These are phyloP conservation scores for Parachaetomium inaequale DNA, from an alignment of 495 filamentous ascomycete genomes.

Conservation along the genomic window DNA sequence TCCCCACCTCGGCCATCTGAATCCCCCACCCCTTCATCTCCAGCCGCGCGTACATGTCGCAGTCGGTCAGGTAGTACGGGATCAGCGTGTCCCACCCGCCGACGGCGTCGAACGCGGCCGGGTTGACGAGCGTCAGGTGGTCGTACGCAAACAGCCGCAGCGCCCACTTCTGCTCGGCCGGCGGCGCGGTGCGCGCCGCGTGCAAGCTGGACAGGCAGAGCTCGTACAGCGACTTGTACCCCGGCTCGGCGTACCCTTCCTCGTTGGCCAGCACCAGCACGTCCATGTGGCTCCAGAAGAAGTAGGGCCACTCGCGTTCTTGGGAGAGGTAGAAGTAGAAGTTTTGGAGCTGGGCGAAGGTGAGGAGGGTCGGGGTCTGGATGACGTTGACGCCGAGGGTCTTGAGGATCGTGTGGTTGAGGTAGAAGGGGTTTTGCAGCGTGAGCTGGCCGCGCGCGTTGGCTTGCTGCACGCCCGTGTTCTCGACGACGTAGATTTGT, in stretches of 20 bases:
- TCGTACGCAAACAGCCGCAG: constrained; percentile 57
- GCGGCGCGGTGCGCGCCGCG: too few species aligned
- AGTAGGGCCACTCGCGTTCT: constrained; percentile 53
- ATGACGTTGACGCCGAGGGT: constrained; percentile 56
- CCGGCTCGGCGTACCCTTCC: constrained; percentile 37
- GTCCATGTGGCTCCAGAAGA: constrained; percentile 61
- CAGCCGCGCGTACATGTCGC: constrained; percentile 56
- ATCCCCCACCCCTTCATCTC: constrained; percentile 51
- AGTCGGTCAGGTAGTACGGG: constrained; percentile 59
- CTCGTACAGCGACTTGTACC: constrained; percentile 46
- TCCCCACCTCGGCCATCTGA: constrained; percentile 43
- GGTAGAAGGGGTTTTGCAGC: constrained; percentile 59
- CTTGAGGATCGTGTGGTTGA: constrained; percentile 53
- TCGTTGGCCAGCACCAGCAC: constrained; percentile 54
- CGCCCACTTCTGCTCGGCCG: constrained; percentile 49
- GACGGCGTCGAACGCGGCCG: constrained; percentile 48
- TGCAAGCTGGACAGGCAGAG: too few species aligned
- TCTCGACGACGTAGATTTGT: constrained; percentile 61
- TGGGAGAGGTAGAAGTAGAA: constrained; percentile 57
- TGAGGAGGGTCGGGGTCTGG: constrained; percentile 55
- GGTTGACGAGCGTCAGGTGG: constrained; percentile 56
- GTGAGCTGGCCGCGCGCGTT: constrained; percentile 51
- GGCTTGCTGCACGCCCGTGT: constrained; percentile 57
- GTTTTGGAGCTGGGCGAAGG: constrained; percentile 62
- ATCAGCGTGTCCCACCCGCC: constrained; percentile 61